phyloP scores from a whole-genome alignment of 768 basidiomycete species.

The Gelatoporia subvermispora region DNA sequence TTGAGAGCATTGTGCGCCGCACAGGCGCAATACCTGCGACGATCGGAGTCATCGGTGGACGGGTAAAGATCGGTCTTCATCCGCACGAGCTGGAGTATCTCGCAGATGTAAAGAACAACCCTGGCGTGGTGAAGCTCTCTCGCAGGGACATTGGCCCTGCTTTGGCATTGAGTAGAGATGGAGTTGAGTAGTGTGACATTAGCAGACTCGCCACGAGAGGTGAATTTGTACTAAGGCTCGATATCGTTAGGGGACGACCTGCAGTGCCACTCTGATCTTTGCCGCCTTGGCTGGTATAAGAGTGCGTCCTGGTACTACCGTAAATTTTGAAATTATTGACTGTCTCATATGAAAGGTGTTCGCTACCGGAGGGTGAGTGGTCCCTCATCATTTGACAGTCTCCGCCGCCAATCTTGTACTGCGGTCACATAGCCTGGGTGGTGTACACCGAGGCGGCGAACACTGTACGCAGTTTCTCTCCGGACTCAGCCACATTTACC shows the following conservation, averaged over 20 bases:
- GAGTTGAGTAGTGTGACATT: conserved; percentile 26
- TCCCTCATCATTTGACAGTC: background rate
- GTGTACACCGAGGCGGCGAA: conserved; percentile 78
- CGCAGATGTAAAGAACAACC: conserved; percentile 44
- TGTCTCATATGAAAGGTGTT: conserved; percentile 52
- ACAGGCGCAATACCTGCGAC: conserved; percentile 86
- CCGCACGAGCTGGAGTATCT: conserved; percentile 61
- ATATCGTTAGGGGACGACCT: conserved; percentile 52
- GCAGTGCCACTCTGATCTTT: conserved; percentile 69
- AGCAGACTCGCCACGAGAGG: background rate
- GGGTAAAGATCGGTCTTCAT: conserved; percentile 81
- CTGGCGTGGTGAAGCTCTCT: conserved; percentile 58
- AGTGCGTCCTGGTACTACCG: conserved; percentile 31
- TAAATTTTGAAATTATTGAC: background rate
- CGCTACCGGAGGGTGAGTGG: conserved; percentile 81
- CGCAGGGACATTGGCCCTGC: conserved; percentile 76
- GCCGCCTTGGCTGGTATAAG: conserved; percentile 84
- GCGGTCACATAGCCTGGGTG: conserved; percentile 53
- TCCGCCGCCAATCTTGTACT: background rate
- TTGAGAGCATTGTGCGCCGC: conserved; percentile 70
- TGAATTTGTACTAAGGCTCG: background rate
- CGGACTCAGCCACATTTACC: background rate
- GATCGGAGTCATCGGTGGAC: conserved; percentile 77
- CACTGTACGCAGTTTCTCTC: conserved; percentile 37
- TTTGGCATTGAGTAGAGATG: conserved; percentile 62